Percentiles rank a stretch among this genome's conserved stretches.
phyloP scores from a whole-genome alignment of 2,329 filamentous ascomycete genomes.

The Colletotrichum echinochloae region DNA sequence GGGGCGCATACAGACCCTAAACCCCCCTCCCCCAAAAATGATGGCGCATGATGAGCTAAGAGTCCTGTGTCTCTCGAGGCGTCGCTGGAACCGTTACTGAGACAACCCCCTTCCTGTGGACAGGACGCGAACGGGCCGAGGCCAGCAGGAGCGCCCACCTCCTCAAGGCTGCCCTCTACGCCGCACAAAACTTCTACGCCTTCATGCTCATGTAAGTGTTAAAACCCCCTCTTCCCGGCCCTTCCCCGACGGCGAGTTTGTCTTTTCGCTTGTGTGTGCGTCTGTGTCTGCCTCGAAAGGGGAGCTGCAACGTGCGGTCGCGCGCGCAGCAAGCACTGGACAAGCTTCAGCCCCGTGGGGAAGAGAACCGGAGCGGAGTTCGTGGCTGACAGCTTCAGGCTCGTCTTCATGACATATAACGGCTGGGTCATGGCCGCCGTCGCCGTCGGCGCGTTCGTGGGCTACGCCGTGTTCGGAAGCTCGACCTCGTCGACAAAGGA shows the following conservation, averaged over 20 bases:
- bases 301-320: background rate
- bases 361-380: background rate
- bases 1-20: slow-evolving; percentile 31
- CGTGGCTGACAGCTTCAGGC: slow-evolving; percentile 65
- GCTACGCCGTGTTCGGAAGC: slow-evolving; percentile 85
- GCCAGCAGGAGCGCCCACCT: slow-evolving; percentile 78
- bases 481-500: slow-evolving; percentile 80
- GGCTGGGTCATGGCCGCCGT: slow-evolving; percentile 97
- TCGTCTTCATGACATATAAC: slow-evolving; percentile 99
- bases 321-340: background rate
- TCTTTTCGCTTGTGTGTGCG: background rate
- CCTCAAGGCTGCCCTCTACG: slow-evolving; percentile 87
- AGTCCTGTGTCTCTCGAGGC: slow-evolving; percentile 43
- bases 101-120: slow-evolving; percentile 70
- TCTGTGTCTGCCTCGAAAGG: background rate
- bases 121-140: slow-evolving; percentile 77
- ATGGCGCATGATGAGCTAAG: slow-evolving; percentile 40
- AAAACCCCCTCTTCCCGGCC: background rate
- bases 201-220: slow-evolving; percentile 97
- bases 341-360: too few species aligned
- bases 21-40: slow-evolving; percentile 6
- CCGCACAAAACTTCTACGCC: slow-evolving; percentile 95
- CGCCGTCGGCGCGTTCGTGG: slow-evolving; percentile 87
- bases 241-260: background rate
- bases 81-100: slow-evolving; percentile 66